phyloP scores from a whole-genome alignment of 1,139 yeast genomes.

The Eremothecium cymbalariae region DNA sequence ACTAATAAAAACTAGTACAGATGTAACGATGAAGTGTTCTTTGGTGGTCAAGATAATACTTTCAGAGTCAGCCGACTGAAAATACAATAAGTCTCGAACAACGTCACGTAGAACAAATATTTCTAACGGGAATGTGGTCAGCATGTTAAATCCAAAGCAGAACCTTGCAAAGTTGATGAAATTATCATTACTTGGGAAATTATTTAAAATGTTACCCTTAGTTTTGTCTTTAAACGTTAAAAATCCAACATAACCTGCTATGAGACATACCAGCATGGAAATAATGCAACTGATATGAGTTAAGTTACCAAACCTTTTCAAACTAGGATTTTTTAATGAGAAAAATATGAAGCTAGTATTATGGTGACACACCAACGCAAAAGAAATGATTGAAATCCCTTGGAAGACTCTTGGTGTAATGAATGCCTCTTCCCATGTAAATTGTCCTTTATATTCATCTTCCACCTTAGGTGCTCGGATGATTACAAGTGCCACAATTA shows the following conservation, averaged over 20 bases:
- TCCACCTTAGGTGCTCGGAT: slow-evolving; percentile 62
- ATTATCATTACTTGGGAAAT: slow-evolving; percentile 67
- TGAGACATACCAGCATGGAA: slow-evolving; percentile 69
- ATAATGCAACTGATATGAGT: slow-evolving; percentile 81
- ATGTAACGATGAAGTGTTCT: slow-evolving; percentile 61
- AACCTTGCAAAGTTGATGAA: slow-evolving; percentile 78
- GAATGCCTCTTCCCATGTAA: slow-evolving; percentile 44
- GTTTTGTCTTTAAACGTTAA: slow-evolving; percentile 68
- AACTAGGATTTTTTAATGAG: slow-evolving; percentile 67
- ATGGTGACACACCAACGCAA: slow-evolving; percentile 93
- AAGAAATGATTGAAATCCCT: slow-evolving; percentile 85
- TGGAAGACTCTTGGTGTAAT: slow-evolving; percentile 66
- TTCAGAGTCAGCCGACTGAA: slow-evolving; percentile 22
- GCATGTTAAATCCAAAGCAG: slow-evolving; percentile 89
- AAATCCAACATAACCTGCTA: slow-evolving; percentile 77
- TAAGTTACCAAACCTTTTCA: slow-evolving; percentile 62
- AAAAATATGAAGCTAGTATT: slow-evolving; percentile 84
- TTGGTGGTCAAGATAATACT: slow-evolving; percentile 35
- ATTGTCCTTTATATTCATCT: slow-evolving; percentile 39
- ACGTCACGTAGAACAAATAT: slow-evolving; percentile 87
- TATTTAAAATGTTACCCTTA: slow-evolving; percentile 79
- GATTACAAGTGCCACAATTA: slow-evolving; percentile 68
- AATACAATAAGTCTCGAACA: slow-evolving; percentile 50
- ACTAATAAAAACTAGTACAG: slow-evolving; percentile 56
- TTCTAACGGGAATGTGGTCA: slow-evolving; percentile 87